Percentiles rank a stretch among this genome's conserved stretches.
Conservation (phyloP, 352 stramenopile species). For the Phytophthora boehmeriae region DNA sequence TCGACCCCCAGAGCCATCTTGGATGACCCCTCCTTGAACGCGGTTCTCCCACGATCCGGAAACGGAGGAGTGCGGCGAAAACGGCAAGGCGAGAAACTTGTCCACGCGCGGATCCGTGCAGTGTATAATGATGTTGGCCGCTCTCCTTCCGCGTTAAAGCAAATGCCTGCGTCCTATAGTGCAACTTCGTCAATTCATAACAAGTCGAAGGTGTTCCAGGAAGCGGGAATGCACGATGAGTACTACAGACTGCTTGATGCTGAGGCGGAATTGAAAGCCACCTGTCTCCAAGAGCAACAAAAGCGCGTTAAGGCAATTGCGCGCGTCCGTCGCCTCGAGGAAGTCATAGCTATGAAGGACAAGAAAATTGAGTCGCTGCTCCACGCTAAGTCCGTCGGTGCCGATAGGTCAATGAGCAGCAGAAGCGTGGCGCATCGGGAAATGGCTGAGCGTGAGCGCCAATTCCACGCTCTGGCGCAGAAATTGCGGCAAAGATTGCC, state of each 20-base stretch:
- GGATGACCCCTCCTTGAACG: slow-evolving; percentile 1
- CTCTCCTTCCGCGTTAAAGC: slow-evolving; percentile 16
- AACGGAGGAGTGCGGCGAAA: slow-evolving; percentile 38
- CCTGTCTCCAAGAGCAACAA: slow-evolving; percentile 56
- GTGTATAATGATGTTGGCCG: slow-evolving; percentile 55
- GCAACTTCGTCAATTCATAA: slow-evolving; percentile 35
- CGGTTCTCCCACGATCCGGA: slow-evolving; percentile 11
- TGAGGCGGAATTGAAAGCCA: slow-evolving; percentile 52
- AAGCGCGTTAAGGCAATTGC: slow-evolving; percentile 54
- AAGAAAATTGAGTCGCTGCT: slow-evolving; percentile 71
- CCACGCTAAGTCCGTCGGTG: slow-evolving; percentile 36
- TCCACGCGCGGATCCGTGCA: slow-evolving; percentile 53
- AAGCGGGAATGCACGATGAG: slow-evolving; percentile 66
- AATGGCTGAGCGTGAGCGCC: slow-evolving; percentile 50
- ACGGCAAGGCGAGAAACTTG: slow-evolving; percentile 33
- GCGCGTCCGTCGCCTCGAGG: slow-evolving; percentile 57
- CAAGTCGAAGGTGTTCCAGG: slow-evolving; percentile 53
- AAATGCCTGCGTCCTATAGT: slow-evolving; percentile 27
- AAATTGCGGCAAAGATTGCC: slow-evolving; percentile 56
- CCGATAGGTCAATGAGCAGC: slow-evolving; percentile 11
- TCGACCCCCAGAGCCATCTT: slow-evolving; percentile 11
- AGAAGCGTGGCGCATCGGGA: slow-evolving; percentile 36
- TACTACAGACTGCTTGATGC: slow-evolving; percentile 63
- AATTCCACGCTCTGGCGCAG: slow-evolving; percentile 50
- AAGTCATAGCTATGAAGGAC: slow-evolving; percentile 71